A percentile compares a stretch with the other conserved stretches of the same genome.
These are phyloP conservation scores for Elsinoe ampelina DNA, from an alignment of 2,329 filamentous ascomycete genomes.

Conservation along the genomic window DNA sequence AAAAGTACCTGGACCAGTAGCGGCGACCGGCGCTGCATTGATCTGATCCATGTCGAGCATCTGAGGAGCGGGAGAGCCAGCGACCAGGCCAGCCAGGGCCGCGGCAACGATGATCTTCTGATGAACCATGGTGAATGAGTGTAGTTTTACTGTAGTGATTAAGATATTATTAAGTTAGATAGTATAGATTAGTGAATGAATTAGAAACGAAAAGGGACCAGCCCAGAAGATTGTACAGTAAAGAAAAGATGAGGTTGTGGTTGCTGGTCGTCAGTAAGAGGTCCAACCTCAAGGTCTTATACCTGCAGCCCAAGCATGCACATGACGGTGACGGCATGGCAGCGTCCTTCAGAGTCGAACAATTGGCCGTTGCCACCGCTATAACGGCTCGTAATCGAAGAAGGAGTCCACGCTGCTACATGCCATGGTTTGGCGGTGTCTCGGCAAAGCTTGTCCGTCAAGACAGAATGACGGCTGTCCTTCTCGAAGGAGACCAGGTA, in stretches of 20 bases:
- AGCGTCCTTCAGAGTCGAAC: background rate
- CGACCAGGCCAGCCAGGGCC: constrained; percentile 18
- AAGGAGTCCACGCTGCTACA: background rate
- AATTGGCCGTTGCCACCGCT: background rate
- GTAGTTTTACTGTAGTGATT: background rate
- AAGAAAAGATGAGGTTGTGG: constrained; percentile 4
- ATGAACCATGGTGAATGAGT: constrained; percentile 15
- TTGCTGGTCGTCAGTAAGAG: background rate
- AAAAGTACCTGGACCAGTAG: constrained; percentile 16
- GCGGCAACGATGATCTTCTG: constrained; percentile 16
- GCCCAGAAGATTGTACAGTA: constrained; percentile 7
- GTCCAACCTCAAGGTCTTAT: background rate
- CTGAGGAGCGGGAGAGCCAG: constrained; percentile 18
- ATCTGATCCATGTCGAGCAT: constrained; percentile 19
- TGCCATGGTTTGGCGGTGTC: background rate
- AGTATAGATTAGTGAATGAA: background rate
- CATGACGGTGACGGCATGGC: background rate
- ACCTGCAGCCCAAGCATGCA: background rate
- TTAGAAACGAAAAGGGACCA: constrained; percentile 6
- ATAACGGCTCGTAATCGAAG: background rate
- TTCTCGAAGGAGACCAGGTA: background rate
- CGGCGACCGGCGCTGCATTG: constrained; percentile 16
- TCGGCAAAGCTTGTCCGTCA: background rate
- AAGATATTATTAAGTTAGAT: background rate
- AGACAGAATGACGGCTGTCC: background rate